Conservation (phyloP, 169 alveolate genomes). For the Babesia bovis region DNA sequence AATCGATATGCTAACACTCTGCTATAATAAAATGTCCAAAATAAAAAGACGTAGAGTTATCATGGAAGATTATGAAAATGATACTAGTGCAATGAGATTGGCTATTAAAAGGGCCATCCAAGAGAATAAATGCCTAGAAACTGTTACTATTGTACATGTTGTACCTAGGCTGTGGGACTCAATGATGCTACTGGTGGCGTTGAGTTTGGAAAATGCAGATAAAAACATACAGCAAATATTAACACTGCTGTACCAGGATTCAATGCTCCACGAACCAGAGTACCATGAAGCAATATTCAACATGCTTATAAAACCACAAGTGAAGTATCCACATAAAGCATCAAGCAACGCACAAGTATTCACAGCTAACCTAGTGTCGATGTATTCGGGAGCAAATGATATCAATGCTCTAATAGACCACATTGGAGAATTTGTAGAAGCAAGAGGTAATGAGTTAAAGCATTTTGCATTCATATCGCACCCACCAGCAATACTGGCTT, state of each 20-base stretch:
- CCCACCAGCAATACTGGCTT: slow-evolving; percentile 22
- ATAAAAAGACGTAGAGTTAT: background rate
- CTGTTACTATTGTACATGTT: background rate
- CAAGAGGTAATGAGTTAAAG: background rate
- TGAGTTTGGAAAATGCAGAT: slow-evolving; percentile 43
- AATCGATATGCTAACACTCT: background rate
- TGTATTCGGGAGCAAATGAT: slow-evolving; percentile 41
- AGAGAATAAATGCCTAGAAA: background rate
- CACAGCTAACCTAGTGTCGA: slow-evolving; percentile 15
- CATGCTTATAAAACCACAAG: slow-evolving; percentile 8
- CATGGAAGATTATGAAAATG: background rate
- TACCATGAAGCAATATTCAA: background rate
- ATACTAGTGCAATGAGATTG: slow-evolving; percentile 2
- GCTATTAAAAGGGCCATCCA: background rate
- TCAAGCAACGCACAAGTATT: slow-evolving; percentile 7
- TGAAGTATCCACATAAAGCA: background rate
- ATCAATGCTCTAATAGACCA: slow-evolving; percentile 30
- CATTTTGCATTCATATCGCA: background rate
- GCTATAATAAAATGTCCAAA: background rate
- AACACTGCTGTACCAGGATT: slow-evolving; percentile 34
- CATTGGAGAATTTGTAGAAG: slow-evolving; percentile 13
- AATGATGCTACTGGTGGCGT: slow-evolving; percentile 11
- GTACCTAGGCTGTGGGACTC: slow-evolving; percentile 28
- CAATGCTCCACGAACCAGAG: background rate
- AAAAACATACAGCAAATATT: slow-evolving; percentile 19